These are phyloP conservation scores for Coemansia sp. DNA, from an alignment of 192 early-diverging fungal species.

Conservation along the genomic window DNA sequence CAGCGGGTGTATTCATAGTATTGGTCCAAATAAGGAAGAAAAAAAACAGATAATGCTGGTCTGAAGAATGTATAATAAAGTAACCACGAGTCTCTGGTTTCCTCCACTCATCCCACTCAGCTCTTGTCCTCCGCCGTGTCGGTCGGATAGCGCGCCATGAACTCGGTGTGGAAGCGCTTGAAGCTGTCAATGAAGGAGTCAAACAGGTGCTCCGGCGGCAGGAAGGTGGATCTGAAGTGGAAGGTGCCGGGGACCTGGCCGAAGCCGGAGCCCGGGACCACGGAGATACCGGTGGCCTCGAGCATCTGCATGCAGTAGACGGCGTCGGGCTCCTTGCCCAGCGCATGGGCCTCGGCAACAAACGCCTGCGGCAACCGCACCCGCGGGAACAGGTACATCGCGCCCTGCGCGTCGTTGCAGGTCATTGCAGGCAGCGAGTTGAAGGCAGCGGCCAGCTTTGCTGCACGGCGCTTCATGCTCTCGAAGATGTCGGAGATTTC, in stretches of 20 bases:
- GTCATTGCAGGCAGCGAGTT: slow-evolving; percentile 80
- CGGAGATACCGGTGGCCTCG: slow-evolving; percentile 93
- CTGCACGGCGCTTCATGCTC: slow-evolving; percentile 79
- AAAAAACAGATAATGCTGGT: background rate
- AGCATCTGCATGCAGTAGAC: slow-evolving; percentile 92
- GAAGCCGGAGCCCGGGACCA: slow-evolving; percentile 94
- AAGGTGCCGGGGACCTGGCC: slow-evolving; percentile 85
- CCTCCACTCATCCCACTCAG: background rate
- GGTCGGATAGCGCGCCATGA: slow-evolving; percentile 66
- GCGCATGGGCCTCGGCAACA: slow-evolving; percentile 71
- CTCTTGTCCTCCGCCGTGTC: no score
- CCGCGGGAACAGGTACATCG: slow-evolving; percentile 96
- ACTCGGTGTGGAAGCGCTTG: slow-evolving; percentile 75
- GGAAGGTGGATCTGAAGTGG: slow-evolving; percentile 96
- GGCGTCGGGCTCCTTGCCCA: slow-evolving; percentile 78
- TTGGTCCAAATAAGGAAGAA: background rate
- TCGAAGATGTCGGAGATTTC: slow-evolving; percentile 78
- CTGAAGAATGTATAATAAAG: background rate
- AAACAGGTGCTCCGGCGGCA: slow-evolving; percentile 92
- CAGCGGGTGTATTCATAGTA: background rate
- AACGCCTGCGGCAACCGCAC: slow-evolving; percentile 76
- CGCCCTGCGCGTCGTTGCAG: slow-evolving; percentile 88
- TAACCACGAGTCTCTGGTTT: background rate
- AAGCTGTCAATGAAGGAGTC: slow-evolving; percentile 82
- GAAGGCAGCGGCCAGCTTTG: slow-evolving; percentile 71